Evolutionary conservation across 2,329 filamentous ascomycete genomes (phyloP).

Genomic region (Aureobasidium melanogenum): DNA sequence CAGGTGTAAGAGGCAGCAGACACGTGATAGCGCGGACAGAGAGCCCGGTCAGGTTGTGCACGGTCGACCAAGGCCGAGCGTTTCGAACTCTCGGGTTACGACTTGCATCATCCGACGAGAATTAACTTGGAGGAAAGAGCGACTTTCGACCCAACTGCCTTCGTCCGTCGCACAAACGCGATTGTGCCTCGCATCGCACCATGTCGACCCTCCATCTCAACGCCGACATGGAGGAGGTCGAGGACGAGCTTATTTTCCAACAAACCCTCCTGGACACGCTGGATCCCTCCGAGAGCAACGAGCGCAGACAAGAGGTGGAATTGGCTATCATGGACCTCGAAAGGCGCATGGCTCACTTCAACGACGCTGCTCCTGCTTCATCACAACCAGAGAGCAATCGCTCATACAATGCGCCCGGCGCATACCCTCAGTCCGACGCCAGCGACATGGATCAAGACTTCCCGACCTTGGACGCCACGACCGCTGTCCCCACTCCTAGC

Average conservation of each 20-base stretch:
- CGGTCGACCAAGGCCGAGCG: background rate
- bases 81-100: background rate
- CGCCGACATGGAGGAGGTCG: slow-evolving; percentile 19
- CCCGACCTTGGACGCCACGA: background rate
- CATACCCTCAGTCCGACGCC: background rate
- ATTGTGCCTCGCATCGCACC: background rate
- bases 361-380: background rate
- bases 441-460: background rate
- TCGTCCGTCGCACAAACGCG: background rate
- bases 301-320: slow-evolving; percentile 18
- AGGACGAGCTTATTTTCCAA: slow-evolving; percentile 27
- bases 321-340: slow-evolving; percentile 18
- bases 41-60: background rate
- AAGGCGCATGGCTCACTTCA: slow-evolving; percentile 9
- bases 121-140: slow-evolving; percentile 5
- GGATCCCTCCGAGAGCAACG: slow-evolving; percentile 21
- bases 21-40: background rate
- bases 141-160: background rate
- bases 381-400: background rate
- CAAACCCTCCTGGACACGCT: slow-evolving; percentile 23
- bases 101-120: background rate
- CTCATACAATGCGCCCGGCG: background rate
- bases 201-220: slow-evolving; percentile 17
- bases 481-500: background rate
- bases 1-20: background rate